Percentiles rank a stretch among this genome's conserved stretches.
Conservation (phyloP, 352 stramenopile species). For the Pseudoperonospora humuli region DNA sequence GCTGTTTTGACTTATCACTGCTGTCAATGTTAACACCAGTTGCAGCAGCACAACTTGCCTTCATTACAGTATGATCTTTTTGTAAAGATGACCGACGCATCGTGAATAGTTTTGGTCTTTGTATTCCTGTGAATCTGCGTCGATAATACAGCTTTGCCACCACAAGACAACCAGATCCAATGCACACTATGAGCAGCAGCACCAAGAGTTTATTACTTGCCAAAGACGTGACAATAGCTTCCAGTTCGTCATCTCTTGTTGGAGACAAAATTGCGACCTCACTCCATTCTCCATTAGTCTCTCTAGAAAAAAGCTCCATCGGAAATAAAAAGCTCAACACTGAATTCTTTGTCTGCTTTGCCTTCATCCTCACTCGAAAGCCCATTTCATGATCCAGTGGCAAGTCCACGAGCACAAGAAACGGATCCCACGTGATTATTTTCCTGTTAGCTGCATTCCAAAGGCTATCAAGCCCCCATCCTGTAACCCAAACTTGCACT, state of each 20-base stretch:
- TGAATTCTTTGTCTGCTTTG: slow-evolving; percentile 20
- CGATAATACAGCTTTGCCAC: slow-evolving; percentile 29
- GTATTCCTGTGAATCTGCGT: slow-evolving; percentile 6
- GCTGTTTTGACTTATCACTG: slow-evolving; percentile 8
- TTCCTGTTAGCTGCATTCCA: slow-evolving; percentile 50
- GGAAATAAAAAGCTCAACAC: slow-evolving; percentile 23
- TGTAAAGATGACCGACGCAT: slow-evolving; percentile 6
- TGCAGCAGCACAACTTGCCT: not conserved
- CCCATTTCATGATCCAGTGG: slow-evolving; percentile 42
- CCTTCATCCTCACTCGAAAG: slow-evolving; percentile 54
- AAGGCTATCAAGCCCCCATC: slow-evolving; percentile 53
- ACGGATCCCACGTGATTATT: slow-evolving; percentile 39
- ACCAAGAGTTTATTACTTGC: slow-evolving; percentile 42
- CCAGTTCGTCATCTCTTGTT: slow-evolving; percentile 38
- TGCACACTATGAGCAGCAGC: slow-evolving; percentile 36
- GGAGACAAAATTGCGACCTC: slow-evolving; percentile 35
- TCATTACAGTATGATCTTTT: not conserved
- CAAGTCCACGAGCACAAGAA: slow-evolving; percentile 46
- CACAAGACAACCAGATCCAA: slow-evolving; percentile 40
- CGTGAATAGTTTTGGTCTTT: slow-evolving; percentile 6
- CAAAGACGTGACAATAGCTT: slow-evolving; percentile 44
- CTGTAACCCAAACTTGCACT: slow-evolving; percentile 62
- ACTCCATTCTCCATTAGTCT: slow-evolving; percentile 54
- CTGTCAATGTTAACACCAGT: not conserved
- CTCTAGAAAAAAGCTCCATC: slow-evolving; percentile 32